phyloP scores from a whole-genome alignment of 192 early-diverging fungal genomes.

The Coemansia sp. region DNA sequence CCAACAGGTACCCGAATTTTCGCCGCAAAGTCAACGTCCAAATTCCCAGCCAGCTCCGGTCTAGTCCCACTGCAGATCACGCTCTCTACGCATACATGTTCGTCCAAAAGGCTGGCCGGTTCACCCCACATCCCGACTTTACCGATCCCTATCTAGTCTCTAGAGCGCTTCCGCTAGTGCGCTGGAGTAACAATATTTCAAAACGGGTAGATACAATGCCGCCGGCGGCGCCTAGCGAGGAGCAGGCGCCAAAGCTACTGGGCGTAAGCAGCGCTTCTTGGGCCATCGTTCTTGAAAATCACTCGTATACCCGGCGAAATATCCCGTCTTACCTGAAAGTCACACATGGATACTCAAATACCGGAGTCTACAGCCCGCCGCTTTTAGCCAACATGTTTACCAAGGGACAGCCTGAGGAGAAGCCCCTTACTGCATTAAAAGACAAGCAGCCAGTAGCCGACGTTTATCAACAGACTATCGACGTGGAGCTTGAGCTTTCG shows the following conservation, averaged over 20 bases:
- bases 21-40: neutral
- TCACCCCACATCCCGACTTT: slow-evolving; percentile 9
- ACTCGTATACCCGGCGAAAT: neutral
- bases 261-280: slow-evolving; percentile 9
- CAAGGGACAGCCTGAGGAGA: neutral
- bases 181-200: neutral
- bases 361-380: slow-evolving; percentile 2
- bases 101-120: neutral
- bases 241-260: neutral
- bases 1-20: slow-evolving; percentile 7
- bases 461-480: slow-evolving; percentile 6
- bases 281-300: slow-evolving; percentile 16
- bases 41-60: neutral
- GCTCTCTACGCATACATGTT: slow-evolving; percentile 14
- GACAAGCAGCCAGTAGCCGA: neutral
- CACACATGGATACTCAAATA: neutral
- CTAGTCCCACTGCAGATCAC: neutral
- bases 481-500: slow-evolving; percentile 12
- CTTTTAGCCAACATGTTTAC: slow-evolving; percentile 9
- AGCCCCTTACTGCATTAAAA: neutral
- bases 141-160: slow-evolving; percentile 6
- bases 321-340: neutral
- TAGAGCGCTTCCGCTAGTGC: neutral
- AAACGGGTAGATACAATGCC: neutral
- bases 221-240: no score